These are phyloP conservation scores for Alternaria infectoria DNA, from an alignment of 2,329 filamentous ascomycete species.

Conservation along the genomic window DNA sequence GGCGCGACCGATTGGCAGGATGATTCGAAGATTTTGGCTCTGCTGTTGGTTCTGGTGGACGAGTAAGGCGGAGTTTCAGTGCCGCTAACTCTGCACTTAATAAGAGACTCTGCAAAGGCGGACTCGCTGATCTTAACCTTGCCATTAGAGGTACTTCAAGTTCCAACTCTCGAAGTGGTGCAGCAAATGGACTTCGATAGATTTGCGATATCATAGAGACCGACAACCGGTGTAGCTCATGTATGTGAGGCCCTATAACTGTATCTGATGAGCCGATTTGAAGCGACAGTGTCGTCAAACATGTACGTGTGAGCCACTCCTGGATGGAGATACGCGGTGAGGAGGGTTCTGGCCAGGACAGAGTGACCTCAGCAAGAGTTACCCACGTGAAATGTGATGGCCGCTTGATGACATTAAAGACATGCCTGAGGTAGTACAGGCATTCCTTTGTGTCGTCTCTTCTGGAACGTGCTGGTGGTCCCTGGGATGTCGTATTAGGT, in stretches of 20 bases:
- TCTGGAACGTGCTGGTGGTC: constrained; percentile 1
- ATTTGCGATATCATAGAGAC: constrained; percentile 70
- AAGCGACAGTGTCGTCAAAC: constrained; percentile 66
- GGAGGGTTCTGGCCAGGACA: constrained; percentile 57
- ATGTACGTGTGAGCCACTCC: constrained; percentile 70
- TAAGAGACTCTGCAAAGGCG: constrained; percentile 76
- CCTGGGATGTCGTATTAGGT: constrained; percentile 9
- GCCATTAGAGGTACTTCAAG: constrained; percentile 75
- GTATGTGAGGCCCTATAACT: constrained; percentile 54
- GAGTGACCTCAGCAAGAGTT: constrained; percentile 68
- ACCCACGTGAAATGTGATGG: constrained; percentile 74
- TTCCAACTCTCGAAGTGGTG: constrained; percentile 65
- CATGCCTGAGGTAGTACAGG: constrained; percentile 76
- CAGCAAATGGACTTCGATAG: constrained; percentile 67
- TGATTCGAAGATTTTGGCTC: constrained; percentile 29
- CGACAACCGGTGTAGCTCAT: constrained; percentile 73
- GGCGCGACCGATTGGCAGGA: constrained; percentile 34
- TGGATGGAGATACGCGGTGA: constrained; percentile 62
- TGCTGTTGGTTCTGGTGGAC: constrained; percentile 21
- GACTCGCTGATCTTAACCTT: constrained; percentile 63
- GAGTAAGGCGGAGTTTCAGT: constrained; percentile 65
- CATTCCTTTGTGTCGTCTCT: constrained; percentile 75
- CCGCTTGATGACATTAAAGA: constrained; percentile 75
- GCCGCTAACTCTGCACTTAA: constrained; percentile 79
- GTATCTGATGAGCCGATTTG: constrained; percentile 42